Conservation (phyloP, 345 rosid species). For the Isatis tinctoria region DNA sequence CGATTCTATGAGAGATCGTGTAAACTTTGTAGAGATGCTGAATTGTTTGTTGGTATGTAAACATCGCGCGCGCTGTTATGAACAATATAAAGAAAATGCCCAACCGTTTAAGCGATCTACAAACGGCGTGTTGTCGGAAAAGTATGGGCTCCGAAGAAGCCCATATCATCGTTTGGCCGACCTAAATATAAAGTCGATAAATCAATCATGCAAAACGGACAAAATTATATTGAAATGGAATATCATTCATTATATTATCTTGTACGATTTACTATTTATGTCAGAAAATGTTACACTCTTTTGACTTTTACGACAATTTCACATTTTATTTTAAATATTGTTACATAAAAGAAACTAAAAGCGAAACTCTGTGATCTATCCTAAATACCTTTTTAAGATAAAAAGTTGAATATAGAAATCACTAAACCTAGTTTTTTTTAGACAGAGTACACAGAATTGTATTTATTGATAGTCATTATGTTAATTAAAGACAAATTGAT, state of each 20-base stretch:
- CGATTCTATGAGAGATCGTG: neutral
- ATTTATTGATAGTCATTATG: neutral
- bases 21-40: neutral
- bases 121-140: neutral
- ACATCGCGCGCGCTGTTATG: neutral
- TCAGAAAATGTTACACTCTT: constrained; percentile 20
- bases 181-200: neutral
- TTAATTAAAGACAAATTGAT: neutral
- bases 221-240: constrained; percentile 4
- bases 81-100: neutral
- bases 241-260: constrained; percentile 4
- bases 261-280: constrained; percentile 23
- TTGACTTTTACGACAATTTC: constrained; percentile 12
- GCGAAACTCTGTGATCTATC: neutral
- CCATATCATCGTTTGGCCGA: neutral
- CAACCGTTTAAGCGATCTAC: neutral
- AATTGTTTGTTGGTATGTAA: constrained; percentile 3
- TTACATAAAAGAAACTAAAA: neutral
- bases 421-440: neutral
- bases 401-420: neutral
- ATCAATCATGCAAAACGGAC: constrained; percentile 26
- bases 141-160: constrained; percentile 1
- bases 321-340: neutral
- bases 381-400: neutral
- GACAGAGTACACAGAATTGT: neutral